Evolutionary conservation across 1,284 basidiomycete genomes (phyloP), one percentile per base, ranked within the genome.

Genomic region (Gyrodon tennesseensis): DNA sequence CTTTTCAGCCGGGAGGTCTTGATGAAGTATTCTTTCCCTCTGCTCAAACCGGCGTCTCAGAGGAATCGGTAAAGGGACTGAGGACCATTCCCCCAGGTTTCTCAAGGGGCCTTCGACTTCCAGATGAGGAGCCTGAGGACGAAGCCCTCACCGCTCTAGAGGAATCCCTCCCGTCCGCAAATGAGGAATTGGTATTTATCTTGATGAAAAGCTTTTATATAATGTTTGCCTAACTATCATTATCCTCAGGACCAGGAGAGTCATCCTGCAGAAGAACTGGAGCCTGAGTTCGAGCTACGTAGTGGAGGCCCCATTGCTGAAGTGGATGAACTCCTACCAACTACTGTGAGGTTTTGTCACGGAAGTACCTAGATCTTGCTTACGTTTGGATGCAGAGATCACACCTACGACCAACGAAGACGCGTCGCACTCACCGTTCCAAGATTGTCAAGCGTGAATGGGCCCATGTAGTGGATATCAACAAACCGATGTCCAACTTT

Each of bases 401-500:
- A 27, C 83, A 88, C 71, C 77, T 91, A 37, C 85, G 82, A 58
- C 84, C 86, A 37, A 73, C 81, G 56, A 80, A 80, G 61, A 67
- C 81, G 13, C 78, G 79, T 61, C 79, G 77, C 34, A 61, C 75
- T 16, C 82, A 79, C 62, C 80, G 80, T 29, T 67, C 77, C 13
- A 79, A 82, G 56, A 74, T 86, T 6, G 84, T 87, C 65, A 97
- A 96, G 78, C 89, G 93, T 60, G 94, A 98, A 70, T 99, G 97
- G 97, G 97, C 96, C 3, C 97, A 98, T 81, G 91, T 95, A 25
- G 91, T 99, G 21, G 93, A 99, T 75, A 88, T 98, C 69, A 94
- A 93, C 73, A 90, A 92, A 72, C 90, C 93, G 44, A 88, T 98
- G 74, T 81, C 83, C 34, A 98, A 98, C 75, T 97, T 96, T 75